These are phyloP conservation scores for Globisporangium nagaii DNA, from an alignment of 352 stramenopile genomes.

Conservation along the genomic window DNA sequence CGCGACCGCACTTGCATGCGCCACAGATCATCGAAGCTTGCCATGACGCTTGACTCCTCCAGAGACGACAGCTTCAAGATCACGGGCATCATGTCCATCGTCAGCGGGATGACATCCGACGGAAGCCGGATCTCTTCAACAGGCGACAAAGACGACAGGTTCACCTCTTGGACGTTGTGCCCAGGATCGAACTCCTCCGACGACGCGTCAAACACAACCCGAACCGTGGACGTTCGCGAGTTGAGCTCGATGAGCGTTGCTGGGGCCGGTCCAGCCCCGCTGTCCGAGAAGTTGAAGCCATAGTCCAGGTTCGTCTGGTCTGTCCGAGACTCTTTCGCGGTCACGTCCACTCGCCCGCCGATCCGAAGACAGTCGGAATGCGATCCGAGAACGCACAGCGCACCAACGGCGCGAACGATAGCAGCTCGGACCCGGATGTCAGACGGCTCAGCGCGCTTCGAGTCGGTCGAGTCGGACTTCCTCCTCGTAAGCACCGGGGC, in stretches of 20 bases:
- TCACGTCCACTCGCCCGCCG: conserved; percentile 68
- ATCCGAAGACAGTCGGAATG: conserved; percentile 83
- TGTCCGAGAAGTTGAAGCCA: conserved; percentile 39
- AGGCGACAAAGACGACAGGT: conserved; percentile 53
- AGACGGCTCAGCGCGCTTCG: conserved; percentile 18
- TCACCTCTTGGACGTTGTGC: conserved; percentile 84
- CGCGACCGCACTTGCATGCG: conserved; percentile 82
- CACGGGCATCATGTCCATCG: conserved; percentile 75
- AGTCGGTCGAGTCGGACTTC: conserved; percentile 16
- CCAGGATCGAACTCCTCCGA: conserved; percentile 65
- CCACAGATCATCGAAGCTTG: conserved; percentile 74
- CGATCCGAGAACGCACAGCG: conserved; percentile 77
- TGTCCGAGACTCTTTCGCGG: conserved; percentile 29
- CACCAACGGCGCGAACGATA: conserved; percentile 76
- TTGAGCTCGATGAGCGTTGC: conserved; percentile 80
- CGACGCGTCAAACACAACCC: conserved; percentile 72
- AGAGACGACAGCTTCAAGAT: conserved; percentile 78
- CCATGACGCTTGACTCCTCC: conserved; percentile 58
- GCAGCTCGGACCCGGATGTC: conserved; percentile 64
- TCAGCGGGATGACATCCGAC: conserved; percentile 38
- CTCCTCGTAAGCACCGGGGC: conserved; percentile 47
- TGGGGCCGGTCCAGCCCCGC: conserved; percentile 29
- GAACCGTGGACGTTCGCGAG: conserved; percentile 49
- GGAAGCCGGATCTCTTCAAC: conserved; percentile 76
- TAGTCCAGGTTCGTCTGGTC: conserved; percentile 36